These are phyloP conservation scores for Sarcomyxa edulis DNA, from an alignment of 768 basidiomycete species.

Conservation along the genomic window DNA sequence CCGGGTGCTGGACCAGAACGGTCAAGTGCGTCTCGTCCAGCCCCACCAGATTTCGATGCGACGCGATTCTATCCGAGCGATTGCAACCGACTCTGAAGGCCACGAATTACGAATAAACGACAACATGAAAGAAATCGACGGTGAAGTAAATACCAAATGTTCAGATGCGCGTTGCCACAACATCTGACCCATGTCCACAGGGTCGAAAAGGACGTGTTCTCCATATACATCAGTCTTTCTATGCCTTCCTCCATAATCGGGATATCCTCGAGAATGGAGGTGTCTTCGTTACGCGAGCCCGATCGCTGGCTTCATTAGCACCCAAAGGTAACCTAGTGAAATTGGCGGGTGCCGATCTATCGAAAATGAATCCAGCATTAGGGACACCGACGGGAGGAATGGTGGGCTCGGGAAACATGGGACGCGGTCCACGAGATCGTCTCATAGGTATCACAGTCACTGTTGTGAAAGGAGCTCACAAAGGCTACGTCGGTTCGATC, in stretches of 20 bases:
- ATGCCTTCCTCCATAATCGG: slow-evolving; percentile 91
- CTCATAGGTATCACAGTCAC: slow-evolving; percentile 76
- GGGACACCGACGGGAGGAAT: slow-evolving; percentile 63
- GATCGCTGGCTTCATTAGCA: slow-evolving; percentile 76
- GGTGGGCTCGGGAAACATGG: slow-evolving; percentile 75
- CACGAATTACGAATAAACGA: slow-evolving; percentile 85
- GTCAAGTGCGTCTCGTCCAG: slow-evolving; percentile 81
- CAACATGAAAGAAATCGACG: slow-evolving; percentile 88
- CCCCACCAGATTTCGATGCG: slow-evolving; percentile 95
- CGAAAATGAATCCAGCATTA: slow-evolving; percentile 87
- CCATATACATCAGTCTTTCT: slow-evolving; percentile 92
- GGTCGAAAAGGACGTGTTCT: slow-evolving; percentile 84
- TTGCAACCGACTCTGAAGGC: slow-evolving; percentile 86
- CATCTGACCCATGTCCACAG: slow-evolving; percentile 28
- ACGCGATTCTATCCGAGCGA: slow-evolving; percentile 71
- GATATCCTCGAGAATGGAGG: slow-evolving; percentile 89
- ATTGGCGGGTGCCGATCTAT: slow-evolving; percentile 63
- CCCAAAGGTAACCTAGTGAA: slow-evolving; percentile 77
- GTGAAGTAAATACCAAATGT: slow-evolving; percentile 54
- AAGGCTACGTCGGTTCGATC: slow-evolving; percentile 87
- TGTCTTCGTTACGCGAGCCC: slow-evolving; percentile 87
- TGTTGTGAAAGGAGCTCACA: slow-evolving; percentile 83
- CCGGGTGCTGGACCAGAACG: slow-evolving; percentile 93
- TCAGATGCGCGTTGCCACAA: not conserved
- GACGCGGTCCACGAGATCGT: slow-evolving; percentile 75